These are phyloP conservation scores for Suillus occidentalis DNA, from an alignment of 768 basidiomycete species.

Conservation along the genomic window DNA sequence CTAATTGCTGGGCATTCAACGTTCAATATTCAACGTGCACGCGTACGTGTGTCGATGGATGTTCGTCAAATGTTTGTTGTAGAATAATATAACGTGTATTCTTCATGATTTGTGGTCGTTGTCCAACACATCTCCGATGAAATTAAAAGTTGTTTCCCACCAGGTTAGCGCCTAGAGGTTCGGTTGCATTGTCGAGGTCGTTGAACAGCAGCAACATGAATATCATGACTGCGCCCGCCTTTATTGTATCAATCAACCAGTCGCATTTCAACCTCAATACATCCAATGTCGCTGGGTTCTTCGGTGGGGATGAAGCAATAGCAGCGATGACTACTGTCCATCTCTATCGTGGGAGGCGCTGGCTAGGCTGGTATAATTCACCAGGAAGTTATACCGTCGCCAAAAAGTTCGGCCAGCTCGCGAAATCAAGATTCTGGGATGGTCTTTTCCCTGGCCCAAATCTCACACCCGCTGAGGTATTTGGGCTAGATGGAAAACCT, in stretches of 20 bases:
- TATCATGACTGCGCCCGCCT: not conserved
- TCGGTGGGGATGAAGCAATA: constrained; percentile 36
- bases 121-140: not conserved
- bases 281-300: constrained; percentile 35
- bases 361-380: constrained; percentile 40
- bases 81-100: not conserved
- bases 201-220: not conserved
- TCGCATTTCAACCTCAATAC: constrained; percentile 24
- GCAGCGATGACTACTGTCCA: constrained; percentile 36
- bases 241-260: not conserved
- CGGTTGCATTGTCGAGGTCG: not conserved
- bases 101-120: not conserved
- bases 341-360: constrained; percentile 32
- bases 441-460: constrained; percentile 24
- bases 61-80: not conserved
- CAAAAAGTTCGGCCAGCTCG: constrained; percentile 30
- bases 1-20: not conserved
- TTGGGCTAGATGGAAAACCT: constrained; percentile 29
- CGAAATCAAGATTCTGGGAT: constrained; percentile 25
- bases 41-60: not conserved
- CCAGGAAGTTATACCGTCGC: constrained; percentile 34
- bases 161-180: not conserved
- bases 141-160: not conserved
- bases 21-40: too few relatives aligned
- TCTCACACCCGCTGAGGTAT: constrained; percentile 17